These are phyloP conservation scores for Monosporozyma siamensis DNA, from an alignment of 805 yeast species.

Conservation along the genomic window DNA sequence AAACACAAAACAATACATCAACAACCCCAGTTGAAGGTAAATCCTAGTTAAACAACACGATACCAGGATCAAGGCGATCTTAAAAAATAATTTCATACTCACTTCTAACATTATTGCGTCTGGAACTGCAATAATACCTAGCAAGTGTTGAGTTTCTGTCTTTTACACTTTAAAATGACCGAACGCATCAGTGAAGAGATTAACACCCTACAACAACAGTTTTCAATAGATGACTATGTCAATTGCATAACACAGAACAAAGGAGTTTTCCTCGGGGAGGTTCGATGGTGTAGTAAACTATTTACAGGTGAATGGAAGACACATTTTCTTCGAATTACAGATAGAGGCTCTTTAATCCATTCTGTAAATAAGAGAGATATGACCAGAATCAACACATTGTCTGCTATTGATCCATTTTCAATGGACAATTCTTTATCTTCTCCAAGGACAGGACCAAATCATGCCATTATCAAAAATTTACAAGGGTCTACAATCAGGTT, in stretches of 20 bases:
- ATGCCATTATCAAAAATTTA: slow-evolving; percentile 18
- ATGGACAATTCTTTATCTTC: neutral
- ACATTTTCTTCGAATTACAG: slow-evolving; percentile 14
- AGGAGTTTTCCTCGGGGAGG: slow-evolving; percentile 19
- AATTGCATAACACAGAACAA: neutral
- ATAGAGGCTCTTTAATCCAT: slow-evolving; percentile 13
- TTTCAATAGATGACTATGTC: neutral
- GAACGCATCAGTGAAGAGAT: neutral
- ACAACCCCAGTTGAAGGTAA: no score
- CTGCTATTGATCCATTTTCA: neutral
- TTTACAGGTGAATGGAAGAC: slow-evolving; percentile 19
- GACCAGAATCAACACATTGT: slow-evolving; percentile 1
- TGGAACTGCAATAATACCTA: no score
- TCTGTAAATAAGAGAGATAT: slow-evolving; percentile 8
- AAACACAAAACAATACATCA: no score
- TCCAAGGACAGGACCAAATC: neutral
- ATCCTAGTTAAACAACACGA: no score
- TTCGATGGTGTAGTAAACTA: slow-evolving; percentile 18
- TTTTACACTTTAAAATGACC: no score
- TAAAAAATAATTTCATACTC: no score
- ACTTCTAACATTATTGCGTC: no score
- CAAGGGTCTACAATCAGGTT: slow-evolving; percentile 19
- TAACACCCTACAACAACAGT: neutral
- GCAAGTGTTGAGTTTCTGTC: no score
- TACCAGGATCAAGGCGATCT: no score